Percentiles rank a stretch among this genome's conserved stretches.
Conservation (phyloP, 495 filamentous ascomycete genomes). For the Hypoxylon intermedium region DNA sequence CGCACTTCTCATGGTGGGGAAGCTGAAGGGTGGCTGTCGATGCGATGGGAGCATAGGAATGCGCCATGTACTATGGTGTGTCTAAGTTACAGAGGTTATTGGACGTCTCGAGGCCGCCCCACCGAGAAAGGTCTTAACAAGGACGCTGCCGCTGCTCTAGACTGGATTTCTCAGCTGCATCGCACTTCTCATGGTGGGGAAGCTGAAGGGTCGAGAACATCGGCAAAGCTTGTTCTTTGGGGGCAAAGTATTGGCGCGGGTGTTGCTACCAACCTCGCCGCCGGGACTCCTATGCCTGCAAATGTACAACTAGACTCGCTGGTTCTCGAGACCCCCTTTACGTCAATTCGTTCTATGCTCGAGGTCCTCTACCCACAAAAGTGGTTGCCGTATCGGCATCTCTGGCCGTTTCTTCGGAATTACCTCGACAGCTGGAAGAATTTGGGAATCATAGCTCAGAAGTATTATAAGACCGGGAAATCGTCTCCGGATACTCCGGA, state of each 20-base stretch:
- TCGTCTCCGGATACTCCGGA: constrained; percentile 45
- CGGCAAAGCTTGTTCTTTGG: constrained; percentile 70
- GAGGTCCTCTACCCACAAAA: constrained; percentile 77
- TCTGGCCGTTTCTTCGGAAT: constrained; percentile 58
- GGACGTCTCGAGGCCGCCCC: constrained; percentile 74
- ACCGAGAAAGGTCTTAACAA: constrained; percentile 69
- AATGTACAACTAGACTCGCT: constrained; percentile 55
- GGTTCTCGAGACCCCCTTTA: constrained; percentile 79
- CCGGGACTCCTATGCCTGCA: constrained; percentile 34
- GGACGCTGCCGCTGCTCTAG: constrained; percentile 67
- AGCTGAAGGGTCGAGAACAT: constrained; percentile 28
- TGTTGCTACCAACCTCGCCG: constrained; percentile 61
- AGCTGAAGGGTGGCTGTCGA: constrained; percentile 27
- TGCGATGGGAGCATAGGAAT: constrained; percentile 14
- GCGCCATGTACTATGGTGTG: constrained; percentile 64
- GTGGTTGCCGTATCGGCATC: constrained; percentile 74
- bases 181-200: constrained; percentile 28
- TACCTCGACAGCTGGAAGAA: constrained; percentile 56
- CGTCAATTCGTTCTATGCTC: constrained; percentile 76
- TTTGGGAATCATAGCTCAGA: constrained; percentile 44
- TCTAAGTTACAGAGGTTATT: constrained; percentile 78
- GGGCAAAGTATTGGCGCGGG: constrained; percentile 78
- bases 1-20: constrained; percentile 28
- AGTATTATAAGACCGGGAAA: constrained; percentile 20
- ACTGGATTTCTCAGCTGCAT: constrained; percentile 57